Conservation (phyloP, 2,329 filamentous ascomycete species). For the Colletotrichum sp. region DNA sequence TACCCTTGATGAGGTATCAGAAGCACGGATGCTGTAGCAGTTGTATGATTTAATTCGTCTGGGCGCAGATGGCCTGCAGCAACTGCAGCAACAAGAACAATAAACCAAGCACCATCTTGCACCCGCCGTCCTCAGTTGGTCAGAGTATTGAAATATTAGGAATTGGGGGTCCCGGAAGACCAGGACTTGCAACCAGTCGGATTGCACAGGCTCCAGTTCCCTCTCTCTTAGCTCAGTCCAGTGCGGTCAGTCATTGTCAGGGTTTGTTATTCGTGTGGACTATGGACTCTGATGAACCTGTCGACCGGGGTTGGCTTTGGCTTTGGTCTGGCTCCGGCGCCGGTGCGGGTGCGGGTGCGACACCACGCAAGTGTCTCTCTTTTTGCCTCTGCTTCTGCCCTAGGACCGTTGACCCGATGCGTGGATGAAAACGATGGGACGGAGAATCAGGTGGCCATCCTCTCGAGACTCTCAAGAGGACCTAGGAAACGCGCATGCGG, state of each 20-base stretch:
- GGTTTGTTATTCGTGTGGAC: not conserved
- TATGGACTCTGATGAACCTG: not conserved
- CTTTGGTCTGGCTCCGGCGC: not conserved
- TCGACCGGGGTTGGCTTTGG: not conserved
- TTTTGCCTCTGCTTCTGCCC: not conserved
- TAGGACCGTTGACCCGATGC: not conserved
- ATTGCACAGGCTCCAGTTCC: not conserved
- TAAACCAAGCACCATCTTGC: not conserved
- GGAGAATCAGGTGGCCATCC: not conserved
- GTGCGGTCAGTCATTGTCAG: not conserved
- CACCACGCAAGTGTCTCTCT: not conserved
- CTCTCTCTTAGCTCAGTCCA: not conserved
- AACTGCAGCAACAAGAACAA: not conserved
- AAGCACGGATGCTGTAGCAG: not conserved
- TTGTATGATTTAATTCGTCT: not conserved
- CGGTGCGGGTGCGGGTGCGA: not conserved
- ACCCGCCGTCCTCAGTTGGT: not conserved
- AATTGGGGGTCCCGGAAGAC: conserved; percentile 1
- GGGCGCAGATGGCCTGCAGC: not conserved
- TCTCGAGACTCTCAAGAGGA: not conserved
- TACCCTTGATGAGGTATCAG: not conserved
- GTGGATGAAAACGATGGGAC: not conserved
- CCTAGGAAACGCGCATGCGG: not conserved
- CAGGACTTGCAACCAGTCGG: not conserved
- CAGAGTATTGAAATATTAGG: not conserved